These are phyloP conservation scores for Dipteronia sinensis DNA, from an alignment of 345 rosid species.

Conservation along the genomic window DNA sequence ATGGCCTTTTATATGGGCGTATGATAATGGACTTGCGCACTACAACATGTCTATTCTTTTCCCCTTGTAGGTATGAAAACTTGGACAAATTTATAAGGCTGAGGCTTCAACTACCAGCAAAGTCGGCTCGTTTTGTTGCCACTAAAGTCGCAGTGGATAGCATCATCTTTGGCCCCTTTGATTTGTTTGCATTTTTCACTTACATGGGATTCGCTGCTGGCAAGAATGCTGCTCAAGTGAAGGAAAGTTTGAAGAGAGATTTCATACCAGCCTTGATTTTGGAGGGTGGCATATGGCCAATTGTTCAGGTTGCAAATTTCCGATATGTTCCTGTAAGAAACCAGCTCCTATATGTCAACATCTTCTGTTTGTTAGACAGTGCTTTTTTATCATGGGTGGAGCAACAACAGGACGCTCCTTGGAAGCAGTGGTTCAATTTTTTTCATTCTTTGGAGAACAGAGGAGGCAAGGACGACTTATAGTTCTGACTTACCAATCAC, in stretches of 20 bases:
- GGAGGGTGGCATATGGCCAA: constrained; percentile 89
- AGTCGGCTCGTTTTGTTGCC: constrained; percentile 68
- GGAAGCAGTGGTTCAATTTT: constrained; percentile 83
- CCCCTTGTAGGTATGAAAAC: constrained; percentile 70
- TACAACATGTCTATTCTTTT: neutral
- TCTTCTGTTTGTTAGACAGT: constrained; percentile 88
- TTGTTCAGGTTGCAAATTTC: constrained; percentile 84
- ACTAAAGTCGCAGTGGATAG: constrained; percentile 91
- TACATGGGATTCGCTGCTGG: constrained; percentile 87
- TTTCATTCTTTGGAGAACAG: constrained; percentile 54
- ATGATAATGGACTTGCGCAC: neutral
- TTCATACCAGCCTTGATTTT: constrained; percentile 84
- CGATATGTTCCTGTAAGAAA: constrained; percentile 79
- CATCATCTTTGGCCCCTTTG: constrained; percentile 84
- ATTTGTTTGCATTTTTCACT: constrained; percentile 77
- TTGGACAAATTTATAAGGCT: constrained; percentile 70
- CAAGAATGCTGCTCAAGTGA: constrained; percentile 64
- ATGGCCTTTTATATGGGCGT: neutral
- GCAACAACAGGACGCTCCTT: constrained; percentile 94
- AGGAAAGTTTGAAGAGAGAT: constrained; percentile 88
- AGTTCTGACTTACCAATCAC: constrained; percentile 9
- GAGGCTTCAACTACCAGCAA: constrained; percentile 65
- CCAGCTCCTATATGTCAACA: constrained; percentile 85
- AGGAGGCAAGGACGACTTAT: constrained; percentile 51
- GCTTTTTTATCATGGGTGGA: constrained; percentile 87